Percentiles rank a stretch among this genome's conserved stretches.
Evolutionary conservation across 441 rosid genomes (phyloP).

Genomic region (Pelargonium fulgidum): DNA sequence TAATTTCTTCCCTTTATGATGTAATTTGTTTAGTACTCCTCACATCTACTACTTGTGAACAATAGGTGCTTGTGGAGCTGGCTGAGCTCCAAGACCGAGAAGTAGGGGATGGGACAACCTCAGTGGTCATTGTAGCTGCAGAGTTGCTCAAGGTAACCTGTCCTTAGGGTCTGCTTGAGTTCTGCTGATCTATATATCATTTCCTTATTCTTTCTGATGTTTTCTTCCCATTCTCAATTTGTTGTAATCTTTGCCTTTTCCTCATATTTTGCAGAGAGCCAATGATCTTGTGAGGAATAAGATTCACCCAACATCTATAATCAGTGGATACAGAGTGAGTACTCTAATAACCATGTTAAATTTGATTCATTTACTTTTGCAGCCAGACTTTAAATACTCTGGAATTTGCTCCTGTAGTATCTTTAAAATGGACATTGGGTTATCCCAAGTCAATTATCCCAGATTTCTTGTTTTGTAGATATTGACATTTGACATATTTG

Average conservation of each 20-base stretch:
- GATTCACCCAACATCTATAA: conserved; percentile 95
- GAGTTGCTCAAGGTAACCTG: conserved; percentile 77
- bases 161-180: background rate
- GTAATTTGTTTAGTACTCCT: background rate
- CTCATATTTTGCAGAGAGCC: conserved; percentile 52
- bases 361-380: background rate
- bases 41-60: background rate
- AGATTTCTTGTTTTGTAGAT: background rate
- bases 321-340: conserved; percentile 85
- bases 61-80: conserved; percentile 85
- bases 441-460: background rate
- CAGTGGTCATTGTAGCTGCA: conserved; percentile 92
- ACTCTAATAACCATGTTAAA: background rate
- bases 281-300: conserved; percentile 95
- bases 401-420: background rate
- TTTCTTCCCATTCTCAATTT: background rate
- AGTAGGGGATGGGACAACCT: conserved; percentile 97
- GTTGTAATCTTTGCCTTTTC: conserved; percentile 18
- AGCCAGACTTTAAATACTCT: background rate
- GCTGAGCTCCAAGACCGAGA: conserved; percentile 97
- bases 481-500: background rate
- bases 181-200: background rate
- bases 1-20: background rate
- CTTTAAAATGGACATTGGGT: background rate
- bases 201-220: background rate